Evolutionary conservation across 352 stramenopile genomes (phyloP).

Genomic region (Phytophthora parvispora): DNA sequence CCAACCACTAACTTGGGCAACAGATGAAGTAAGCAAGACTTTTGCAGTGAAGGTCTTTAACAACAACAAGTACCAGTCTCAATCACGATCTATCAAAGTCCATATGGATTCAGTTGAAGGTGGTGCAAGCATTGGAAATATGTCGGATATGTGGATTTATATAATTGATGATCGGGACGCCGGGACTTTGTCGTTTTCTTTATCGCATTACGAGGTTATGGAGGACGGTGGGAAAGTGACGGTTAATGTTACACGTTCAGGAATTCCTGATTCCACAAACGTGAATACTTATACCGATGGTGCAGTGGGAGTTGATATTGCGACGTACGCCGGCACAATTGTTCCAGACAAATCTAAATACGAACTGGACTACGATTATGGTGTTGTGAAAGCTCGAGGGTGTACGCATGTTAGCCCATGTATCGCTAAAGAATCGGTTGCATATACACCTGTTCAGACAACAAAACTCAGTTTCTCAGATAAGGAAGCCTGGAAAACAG

Average conservation of each 20-base stretch:
- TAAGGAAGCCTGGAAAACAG: constrained; percentile 46
- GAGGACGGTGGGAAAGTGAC: constrained; percentile 59
- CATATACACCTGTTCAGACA: constrained; percentile 58
- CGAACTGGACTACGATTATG: constrained; percentile 67
- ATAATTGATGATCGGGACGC: constrained; percentile 83
- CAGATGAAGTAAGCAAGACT: constrained; percentile 58
- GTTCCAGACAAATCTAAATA: constrained; percentile 56
- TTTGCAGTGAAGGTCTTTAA: constrained; percentile 81
- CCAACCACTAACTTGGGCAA: constrained; percentile 63
- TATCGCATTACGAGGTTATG: constrained; percentile 66
- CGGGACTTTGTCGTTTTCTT: constrained; percentile 70
- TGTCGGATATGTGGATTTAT: constrained; percentile 69
- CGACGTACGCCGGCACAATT: constrained; percentile 66
- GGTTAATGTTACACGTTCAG: constrained; percentile 60
- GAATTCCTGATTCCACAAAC: constrained; percentile 48
- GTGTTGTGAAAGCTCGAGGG: constrained; percentile 48
- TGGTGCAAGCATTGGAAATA: constrained; percentile 58
- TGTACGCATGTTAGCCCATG: constrained; percentile 80
- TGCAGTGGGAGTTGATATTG: constrained; percentile 61
- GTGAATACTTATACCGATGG: constrained; percentile 77
- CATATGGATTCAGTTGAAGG: constrained; percentile 57
- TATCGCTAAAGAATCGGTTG: constrained; percentile 47
- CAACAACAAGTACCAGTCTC: constrained; percentile 68
- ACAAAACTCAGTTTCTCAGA: constrained; percentile 65
- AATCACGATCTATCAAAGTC: constrained; percentile 61